Percentiles rank a stretch among this genome's conserved stretches.
phyloP scores from a whole-genome alignment of 192 early-diverging fungal species.

The Umbelopsis vinacea region DNA sequence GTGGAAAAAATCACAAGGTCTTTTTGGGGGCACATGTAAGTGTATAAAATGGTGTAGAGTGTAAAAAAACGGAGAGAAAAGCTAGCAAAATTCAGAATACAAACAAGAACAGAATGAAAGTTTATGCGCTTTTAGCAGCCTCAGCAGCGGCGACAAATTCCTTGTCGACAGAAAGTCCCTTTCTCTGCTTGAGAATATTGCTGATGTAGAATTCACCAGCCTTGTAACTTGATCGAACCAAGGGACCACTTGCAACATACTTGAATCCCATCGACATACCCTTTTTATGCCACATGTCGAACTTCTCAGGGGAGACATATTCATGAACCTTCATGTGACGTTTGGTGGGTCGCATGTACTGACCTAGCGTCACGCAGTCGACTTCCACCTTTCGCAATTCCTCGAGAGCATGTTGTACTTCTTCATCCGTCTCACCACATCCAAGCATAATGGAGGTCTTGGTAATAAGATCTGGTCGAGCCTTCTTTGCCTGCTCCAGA shows the following conservation, averaged over 20 bases:
- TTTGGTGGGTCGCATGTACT: slow-evolving; percentile 99
- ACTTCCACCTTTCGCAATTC: slow-evolving; percentile 82
- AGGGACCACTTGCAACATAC: slow-evolving; percentile 94
- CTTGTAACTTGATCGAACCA: slow-evolving; percentile 95
- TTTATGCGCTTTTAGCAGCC: neutral
- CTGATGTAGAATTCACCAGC: slow-evolving; percentile 97
- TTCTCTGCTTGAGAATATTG: slow-evolving; percentile 72
- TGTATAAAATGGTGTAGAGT: neutral
- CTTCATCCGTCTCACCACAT: slow-evolving; percentile 93
- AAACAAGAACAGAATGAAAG: neutral
- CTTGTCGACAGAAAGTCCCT: slow-evolving; percentile 34
- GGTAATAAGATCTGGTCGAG: slow-evolving; percentile 82
- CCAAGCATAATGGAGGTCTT: slow-evolving; percentile 99
- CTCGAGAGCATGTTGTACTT: slow-evolving; percentile 86
- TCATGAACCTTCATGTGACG: slow-evolving; percentile 97
- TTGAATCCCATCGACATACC: slow-evolving; percentile 88
- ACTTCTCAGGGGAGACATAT: slow-evolving; percentile 92
- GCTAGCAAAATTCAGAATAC: too few species aligned
- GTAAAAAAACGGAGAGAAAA: too few species aligned
- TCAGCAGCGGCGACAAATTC: neutral
- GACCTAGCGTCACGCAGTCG: slow-evolving; percentile 96
- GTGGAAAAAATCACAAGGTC: slow-evolving; percentile 5
- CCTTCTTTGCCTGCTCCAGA: slow-evolving; percentile 84
- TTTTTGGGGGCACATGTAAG: neutral
- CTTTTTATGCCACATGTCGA: slow-evolving; percentile 83